These are phyloP conservation scores for Eucalyptus erythrocorys DNA, from an alignment of 345 rosid genomes.

Conservation along the genomic window DNA sequence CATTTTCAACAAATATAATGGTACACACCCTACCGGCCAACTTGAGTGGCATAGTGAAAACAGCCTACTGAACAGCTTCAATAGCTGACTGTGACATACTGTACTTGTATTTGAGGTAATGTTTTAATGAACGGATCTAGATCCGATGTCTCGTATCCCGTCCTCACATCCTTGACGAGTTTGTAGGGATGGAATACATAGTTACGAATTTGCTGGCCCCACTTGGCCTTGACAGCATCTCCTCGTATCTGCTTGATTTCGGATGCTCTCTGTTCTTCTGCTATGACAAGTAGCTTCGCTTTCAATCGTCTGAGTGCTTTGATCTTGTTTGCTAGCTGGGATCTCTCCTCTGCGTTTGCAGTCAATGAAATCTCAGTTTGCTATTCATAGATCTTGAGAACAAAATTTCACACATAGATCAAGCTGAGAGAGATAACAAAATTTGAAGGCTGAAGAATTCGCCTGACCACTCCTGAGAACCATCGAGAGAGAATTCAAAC, in stretches of 20 bases:
- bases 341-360: constrained; percentile 60
- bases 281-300: constrained; percentile 81
- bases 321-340: constrained; percentile 75
- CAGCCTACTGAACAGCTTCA: not conserved
- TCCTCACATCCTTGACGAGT: constrained; percentile 82
- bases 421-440: not conserved
- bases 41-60: not conserved
- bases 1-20: not conserved
- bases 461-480: not conserved
- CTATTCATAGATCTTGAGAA: not conserved
- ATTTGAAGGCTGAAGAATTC: not conserved
- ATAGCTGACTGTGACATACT: constrained; percentile 18
- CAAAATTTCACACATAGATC: not conserved
- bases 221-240: constrained; percentile 88
- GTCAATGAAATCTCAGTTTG: not conserved
- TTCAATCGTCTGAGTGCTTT: constrained; percentile 73
- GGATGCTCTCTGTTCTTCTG: constrained; percentile 79
- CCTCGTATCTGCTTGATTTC: constrained; percentile 91
- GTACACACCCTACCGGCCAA: not conserved
- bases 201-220: constrained; percentile 93
- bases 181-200: constrained; percentile 96
- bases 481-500: not conserved
- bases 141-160: constrained; percentile 70
- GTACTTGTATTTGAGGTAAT: constrained; percentile 76
- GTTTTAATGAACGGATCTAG: constrained; percentile 79